Evolutionary conservation across 352 stramenopile genomes (phyloP).

Genomic region (Pythium rishiriense): DNA sequence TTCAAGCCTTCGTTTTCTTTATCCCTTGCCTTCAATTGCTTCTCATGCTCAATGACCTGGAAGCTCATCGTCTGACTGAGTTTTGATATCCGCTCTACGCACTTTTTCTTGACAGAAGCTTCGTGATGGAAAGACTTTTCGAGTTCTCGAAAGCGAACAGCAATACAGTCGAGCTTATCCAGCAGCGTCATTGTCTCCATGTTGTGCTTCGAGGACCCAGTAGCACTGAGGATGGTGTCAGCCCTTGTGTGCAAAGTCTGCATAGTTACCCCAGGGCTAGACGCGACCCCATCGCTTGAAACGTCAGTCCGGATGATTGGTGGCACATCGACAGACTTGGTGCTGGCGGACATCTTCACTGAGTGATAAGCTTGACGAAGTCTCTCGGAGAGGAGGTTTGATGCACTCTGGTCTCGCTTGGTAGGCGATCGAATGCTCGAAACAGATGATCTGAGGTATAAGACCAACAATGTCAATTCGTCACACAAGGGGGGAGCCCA

Average conservation of each 20-base stretch:
- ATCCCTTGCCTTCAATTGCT: slow-evolving; percentile 50
- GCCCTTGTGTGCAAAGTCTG: slow-evolving; percentile 30
- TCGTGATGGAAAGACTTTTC: slow-evolving; percentile 46
- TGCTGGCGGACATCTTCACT: slow-evolving; percentile 38
- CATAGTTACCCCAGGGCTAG: slow-evolving; percentile 3
- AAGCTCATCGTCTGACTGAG: slow-evolving; percentile 71
- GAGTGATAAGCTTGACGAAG: slow-evolving; percentile 54
- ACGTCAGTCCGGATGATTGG: neutral
- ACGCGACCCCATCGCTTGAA: neutral
- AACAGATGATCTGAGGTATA: neutral
- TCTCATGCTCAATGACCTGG: slow-evolving; percentile 59
- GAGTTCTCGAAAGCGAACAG: slow-evolving; percentile 29
- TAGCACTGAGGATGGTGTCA: slow-evolving; percentile 36
- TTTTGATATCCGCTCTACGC: slow-evolving; percentile 65
- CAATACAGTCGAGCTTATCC: slow-evolving; percentile 51
- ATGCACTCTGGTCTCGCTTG: slow-evolving; percentile 15
- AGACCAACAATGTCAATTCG: neutral
- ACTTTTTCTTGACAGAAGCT: slow-evolving; percentile 65
- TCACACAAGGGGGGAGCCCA: neutral
- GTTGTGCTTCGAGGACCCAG: slow-evolving; percentile 8
- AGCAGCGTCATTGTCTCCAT: slow-evolving; percentile 36
- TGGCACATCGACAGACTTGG: neutral
- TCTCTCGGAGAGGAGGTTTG: slow-evolving; percentile 38
- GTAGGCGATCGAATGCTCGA: neutral
- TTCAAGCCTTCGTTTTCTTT: slow-evolving; percentile 39